A percentile compares a stretch with the other conserved stretches of the same genome.
phyloP scores from a whole-genome alignment of 345 rosid genomes.

The Pugionium cornutum region DNA sequence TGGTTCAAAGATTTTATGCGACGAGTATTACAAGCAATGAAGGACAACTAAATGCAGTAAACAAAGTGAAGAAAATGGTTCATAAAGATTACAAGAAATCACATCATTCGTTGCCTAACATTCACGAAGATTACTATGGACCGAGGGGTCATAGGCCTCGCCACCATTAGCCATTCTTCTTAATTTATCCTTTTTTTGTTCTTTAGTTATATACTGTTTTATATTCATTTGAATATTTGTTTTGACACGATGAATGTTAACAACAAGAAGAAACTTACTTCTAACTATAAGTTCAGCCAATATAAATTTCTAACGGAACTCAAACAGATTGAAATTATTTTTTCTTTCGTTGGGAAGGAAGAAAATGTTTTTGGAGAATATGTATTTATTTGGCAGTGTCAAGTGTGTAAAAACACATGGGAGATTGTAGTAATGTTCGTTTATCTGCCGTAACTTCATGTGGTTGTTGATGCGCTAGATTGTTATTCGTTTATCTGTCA shows the following conservation, averaged over 20 bases:
- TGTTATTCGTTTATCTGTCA: no score
- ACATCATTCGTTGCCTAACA: conserved; percentile 45
- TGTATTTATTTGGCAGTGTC: no score
- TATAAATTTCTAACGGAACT: no score
- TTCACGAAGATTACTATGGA: conserved; percentile 68
- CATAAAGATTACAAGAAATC: conserved; percentile 32
- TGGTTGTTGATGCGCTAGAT: no score
- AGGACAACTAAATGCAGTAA: neutral
- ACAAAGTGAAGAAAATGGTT: conserved; percentile 32
- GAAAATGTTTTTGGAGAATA: no score
- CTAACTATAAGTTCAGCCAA: no score
- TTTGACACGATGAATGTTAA: neutral
- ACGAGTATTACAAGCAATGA: neutral
- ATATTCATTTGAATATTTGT: neutral
- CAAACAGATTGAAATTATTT: no score
- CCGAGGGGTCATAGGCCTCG: conserved; percentile 58
- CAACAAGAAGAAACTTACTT: neutral
- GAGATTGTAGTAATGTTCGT: no score
- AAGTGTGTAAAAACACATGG: no score
- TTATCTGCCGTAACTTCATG: no score
- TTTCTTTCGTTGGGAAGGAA: no score
- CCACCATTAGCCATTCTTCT: conserved; percentile 44
- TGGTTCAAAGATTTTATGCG: conserved; percentile 9
- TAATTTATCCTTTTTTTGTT: neutral
- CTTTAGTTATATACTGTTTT: neutral